phyloP scores from a whole-genome alignment of 2,329 filamentous ascomycete species.

The Neonectria magnoliae region DNA sequence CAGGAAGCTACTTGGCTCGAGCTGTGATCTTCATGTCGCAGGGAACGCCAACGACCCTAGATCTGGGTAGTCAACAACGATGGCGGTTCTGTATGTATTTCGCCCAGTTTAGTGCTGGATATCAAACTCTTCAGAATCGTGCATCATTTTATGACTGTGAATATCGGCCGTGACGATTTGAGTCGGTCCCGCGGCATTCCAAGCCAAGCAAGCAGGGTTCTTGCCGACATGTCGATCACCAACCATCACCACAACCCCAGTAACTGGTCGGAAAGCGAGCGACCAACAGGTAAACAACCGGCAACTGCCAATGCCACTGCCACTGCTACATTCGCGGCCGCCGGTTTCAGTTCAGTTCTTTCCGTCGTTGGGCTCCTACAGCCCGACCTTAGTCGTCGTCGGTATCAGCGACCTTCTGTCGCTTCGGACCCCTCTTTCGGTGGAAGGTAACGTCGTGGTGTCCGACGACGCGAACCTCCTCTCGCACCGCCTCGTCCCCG shows the following conservation, averaged over 20 bases:
- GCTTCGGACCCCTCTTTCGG: constrained; percentile 45
- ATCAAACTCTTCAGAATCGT: constrained; percentile 4
- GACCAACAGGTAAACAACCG: constrained; percentile 3
- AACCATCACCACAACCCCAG: constrained; percentile 19
- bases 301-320: not conserved
- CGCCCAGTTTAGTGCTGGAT: not conserved
- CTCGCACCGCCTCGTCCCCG: constrained; percentile 31
- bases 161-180: not conserved
- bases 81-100: not conserved
- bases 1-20: not conserved
- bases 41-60: not conserved
- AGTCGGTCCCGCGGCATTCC: not conserved
- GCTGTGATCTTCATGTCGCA: constrained; percentile 2
- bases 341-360: constrained; percentile 12
- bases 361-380: constrained; percentile 1
- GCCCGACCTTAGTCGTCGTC: constrained; percentile 29
- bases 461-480: constrained; percentile 35
- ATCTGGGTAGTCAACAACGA: not conserved
- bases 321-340: not conserved
- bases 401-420: constrained; percentile 43
- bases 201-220: constrained; percentile 20
- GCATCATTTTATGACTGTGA: not conserved
- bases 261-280: constrained; percentile 17
- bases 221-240: constrained; percentile 22
- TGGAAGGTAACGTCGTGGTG: constrained; percentile 35